Evolutionary conservation across 768 basidiomycete genomes (phyloP).

Genomic region (Crassisporium funariophilum): DNA sequence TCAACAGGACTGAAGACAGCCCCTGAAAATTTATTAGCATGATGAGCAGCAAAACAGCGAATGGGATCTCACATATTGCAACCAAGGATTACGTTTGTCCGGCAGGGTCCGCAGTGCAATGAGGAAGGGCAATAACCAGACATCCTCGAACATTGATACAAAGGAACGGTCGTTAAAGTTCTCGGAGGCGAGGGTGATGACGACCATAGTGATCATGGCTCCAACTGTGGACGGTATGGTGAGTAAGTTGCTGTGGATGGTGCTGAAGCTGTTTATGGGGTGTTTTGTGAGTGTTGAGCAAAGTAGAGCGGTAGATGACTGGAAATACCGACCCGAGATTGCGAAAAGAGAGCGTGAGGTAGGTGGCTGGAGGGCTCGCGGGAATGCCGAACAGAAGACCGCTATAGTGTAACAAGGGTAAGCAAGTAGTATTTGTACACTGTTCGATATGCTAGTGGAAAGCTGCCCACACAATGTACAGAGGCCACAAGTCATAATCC

Average conservation of each 20-base stretch:
- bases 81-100: conserved; percentile 51
- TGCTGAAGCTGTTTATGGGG: conserved; percentile 50
- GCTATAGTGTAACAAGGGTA: conserved; percentile 49
- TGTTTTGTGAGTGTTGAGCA: background rate
- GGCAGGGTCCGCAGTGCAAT: conserved; percentile 55
- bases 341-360: conserved; percentile 60
- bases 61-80: conserved; percentile 46
- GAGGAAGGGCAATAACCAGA: conserved; percentile 66
- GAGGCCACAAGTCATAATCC: conserved; percentile 69
- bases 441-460: background rate
- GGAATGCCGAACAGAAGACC: conserved; percentile 59
- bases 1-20: conserved; percentile 16
- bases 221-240: conserved; percentile 56
- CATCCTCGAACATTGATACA: conserved; percentile 52
- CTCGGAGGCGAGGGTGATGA: conserved; percentile 53
- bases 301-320: background rate
- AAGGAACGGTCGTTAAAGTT: conserved; percentile 53
- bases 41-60: background rate
- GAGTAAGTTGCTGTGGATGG: conserved; percentile 61
- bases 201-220: conserved; percentile 54
- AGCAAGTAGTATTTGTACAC: background rate
- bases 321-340: conserved; percentile 44
- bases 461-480: conserved; percentile 52
- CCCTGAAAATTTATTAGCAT: conserved; percentile 13
- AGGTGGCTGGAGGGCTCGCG: conserved; percentile 46